Base-by-base conservation (phyloP, 2,329 filamentous ascomycete genomes). In the Aspergillus latus region DNA sequence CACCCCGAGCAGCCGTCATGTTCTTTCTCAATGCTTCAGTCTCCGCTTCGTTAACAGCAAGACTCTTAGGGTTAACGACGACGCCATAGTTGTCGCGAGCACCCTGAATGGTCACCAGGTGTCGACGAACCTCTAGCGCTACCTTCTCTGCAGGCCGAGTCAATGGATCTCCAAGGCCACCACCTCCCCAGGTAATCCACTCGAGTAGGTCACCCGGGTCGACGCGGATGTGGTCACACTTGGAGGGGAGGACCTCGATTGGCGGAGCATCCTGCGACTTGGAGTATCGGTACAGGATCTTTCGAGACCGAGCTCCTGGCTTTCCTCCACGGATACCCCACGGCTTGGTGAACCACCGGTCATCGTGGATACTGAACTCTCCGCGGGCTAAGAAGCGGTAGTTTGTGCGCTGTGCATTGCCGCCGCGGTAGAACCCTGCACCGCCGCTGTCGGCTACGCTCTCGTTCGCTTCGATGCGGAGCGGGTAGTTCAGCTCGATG, bases 101-200 rank as follows among this genome's bases (percentile, higher is more conserved):
- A 4, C 78, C 78, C 5, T 74, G 64, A 1, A 75, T 15, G 0
- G 74, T 78, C 13, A 80, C 77, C 16, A 80, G 71, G 39, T 72
- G 72, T 30, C 75, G 73, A 49, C 75, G 75, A 1, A 79, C 76
- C 62, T 81, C 79, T 7, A 74, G 63, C 1, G 77, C 77, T 8
- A 81, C 78, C 40, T 72, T 74, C 28, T 72, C 66, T 0, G 74
- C 68, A 0, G 78, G 75, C 0, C 78, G 71, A 0, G 72, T 74
- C 5, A 80, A 66, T 0, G 77, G 74, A 62, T 80, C 77, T 34
- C 78, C 79, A 10, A 80, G 71, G 1, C 78, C 78, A 26, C 77
- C 78, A 29, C 77, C 78, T 44, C 78, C 78, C 78, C 78, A 80
- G 4, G 79, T 81, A 30, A 79, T 72, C 75, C 75, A 80, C 66